phyloP scores from a whole-genome alignment of 805 yeast genomes.

The Saturnispora sanitii region DNA sequence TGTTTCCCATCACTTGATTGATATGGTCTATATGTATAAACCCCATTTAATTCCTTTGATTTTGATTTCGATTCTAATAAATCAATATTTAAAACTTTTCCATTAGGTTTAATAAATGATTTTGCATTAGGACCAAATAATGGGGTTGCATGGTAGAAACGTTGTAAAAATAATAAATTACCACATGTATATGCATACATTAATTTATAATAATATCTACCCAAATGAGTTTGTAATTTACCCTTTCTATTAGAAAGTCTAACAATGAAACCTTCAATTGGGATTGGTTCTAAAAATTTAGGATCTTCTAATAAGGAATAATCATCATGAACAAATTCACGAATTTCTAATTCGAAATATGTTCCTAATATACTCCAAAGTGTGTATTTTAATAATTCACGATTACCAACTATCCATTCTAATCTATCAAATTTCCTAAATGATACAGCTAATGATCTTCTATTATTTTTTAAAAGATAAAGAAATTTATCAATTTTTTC shows the following conservation, averaged over 20 bases:
- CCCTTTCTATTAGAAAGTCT: conserved; percentile 47
- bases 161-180: conserved; percentile 48
- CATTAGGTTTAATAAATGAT: conserved; percentile 27
- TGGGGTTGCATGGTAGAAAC: conserved; percentile 49
- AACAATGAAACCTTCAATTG: conserved; percentile 75
- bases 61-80: conserved; percentile 16
- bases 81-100: conserved; percentile 23
- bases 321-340: conserved; percentile 37
- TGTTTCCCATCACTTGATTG: conserved; percentile 45
- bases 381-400: conserved; percentile 33
- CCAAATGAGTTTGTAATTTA: conserved; percentile 16
- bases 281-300: conserved; percentile 45
- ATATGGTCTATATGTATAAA: conserved; percentile 40
- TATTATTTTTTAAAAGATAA: conserved; percentile 17
- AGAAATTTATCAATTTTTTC: conserved; percentile 13
- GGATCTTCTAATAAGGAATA: conserved; percentile 20
- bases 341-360: conserved; percentile 51
- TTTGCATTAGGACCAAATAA: conserved; percentile 29
- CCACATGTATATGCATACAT: conserved; percentile 58
- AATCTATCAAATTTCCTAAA: conserved; percentile 65
- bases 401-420: conserved; percentile 53
- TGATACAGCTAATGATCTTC: conserved; percentile 30
- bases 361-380: conserved; percentile 33
- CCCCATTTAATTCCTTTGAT: conserved; percentile 6
- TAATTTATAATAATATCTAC: conserved; percentile 37